Percentiles rank a stretch among this genome's conserved stretches.
phyloP scores from a whole-genome alignment of 345 rosid species.

The Lenwebbia sp. region DNA sequence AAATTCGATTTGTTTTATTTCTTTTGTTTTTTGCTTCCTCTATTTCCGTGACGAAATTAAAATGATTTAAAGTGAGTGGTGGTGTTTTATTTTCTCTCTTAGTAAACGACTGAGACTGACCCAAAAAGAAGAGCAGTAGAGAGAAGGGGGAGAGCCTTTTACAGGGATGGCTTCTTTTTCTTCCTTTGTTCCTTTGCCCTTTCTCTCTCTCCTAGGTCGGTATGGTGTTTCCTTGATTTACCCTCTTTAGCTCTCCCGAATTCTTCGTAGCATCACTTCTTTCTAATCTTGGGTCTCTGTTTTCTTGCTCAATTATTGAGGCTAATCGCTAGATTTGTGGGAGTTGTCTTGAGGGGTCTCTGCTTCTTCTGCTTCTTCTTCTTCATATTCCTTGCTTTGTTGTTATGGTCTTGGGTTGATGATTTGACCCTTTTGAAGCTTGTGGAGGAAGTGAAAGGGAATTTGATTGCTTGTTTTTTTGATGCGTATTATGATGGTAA shows the following conservation, averaged over 20 bases:
- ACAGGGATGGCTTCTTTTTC: background rate
- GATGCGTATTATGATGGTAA: background rate
- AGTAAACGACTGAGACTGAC: background rate
- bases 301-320: background rate
- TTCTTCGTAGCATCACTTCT: background rate
- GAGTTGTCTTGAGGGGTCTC: background rate
- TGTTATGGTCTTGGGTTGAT: background rate
- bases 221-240: background rate
- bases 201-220: background rate
- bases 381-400: background rate
- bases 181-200: background rate
- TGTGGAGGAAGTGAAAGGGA: slow-evolving; percentile 2
- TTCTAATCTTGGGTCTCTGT: background rate
- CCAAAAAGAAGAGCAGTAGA: slow-evolving; percentile 1
- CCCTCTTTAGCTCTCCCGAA: background rate
- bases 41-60: background rate
- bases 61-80: background rate
- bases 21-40: background rate
- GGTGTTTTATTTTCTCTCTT: background rate
- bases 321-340: background rate
- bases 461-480: background rate
- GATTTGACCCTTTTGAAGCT: slow-evolving; percentile 4
- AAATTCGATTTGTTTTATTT: background rate
- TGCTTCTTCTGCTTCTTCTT: background rate
- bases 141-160: background rate